Conservation (phyloP, 768 basidiomycete species). For the Rhodotorula paludigena region DNA sequence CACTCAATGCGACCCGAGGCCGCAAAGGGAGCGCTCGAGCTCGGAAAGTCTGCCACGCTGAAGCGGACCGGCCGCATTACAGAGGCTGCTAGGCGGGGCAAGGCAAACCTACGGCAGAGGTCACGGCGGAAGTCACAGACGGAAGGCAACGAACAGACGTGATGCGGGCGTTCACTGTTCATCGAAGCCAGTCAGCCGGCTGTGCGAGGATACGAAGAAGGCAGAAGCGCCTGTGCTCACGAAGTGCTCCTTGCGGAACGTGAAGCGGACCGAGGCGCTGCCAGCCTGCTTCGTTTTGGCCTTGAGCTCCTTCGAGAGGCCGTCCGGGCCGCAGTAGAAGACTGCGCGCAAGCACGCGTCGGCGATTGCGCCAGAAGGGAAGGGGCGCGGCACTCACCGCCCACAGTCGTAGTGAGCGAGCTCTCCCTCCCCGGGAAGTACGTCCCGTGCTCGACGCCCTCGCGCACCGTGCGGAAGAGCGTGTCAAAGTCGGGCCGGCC, state of each 20-base stretch:
- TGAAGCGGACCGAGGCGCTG: constrained; percentile 56
- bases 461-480: constrained; percentile 68
- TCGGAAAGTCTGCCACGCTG: too few relatives aligned
- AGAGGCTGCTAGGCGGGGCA: too few relatives aligned
- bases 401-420: constrained; percentile 73
- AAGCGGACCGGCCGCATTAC: too few relatives aligned
- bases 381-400: neutral
- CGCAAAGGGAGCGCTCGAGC: too few relatives aligned
- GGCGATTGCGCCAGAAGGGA: neutral
- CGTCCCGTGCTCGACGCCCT: constrained; percentile 70
- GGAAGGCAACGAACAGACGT: too few relatives aligned
- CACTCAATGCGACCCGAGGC: too few relatives aligned
- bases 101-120: too few relatives aligned
- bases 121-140: too few relatives aligned
- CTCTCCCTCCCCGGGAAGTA: constrained; percentile 74
- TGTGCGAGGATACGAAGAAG: too few relatives aligned
- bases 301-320: constrained; percentile 70
- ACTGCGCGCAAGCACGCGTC: neutral
- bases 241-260: constrained; percentile 69
- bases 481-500: constrained; percentile 84
- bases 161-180: too few relatives aligned
- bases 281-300: constrained; percentile 58
- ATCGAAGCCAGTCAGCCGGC: too few relatives aligned
- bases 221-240: too few relatives aligned
- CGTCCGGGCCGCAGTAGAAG: constrained; percentile 53